These are phyloP conservation scores for Fusarium albidum DNA, from an alignment of 2,329 filamentous ascomycete genomes.

Conservation along the genomic window DNA sequence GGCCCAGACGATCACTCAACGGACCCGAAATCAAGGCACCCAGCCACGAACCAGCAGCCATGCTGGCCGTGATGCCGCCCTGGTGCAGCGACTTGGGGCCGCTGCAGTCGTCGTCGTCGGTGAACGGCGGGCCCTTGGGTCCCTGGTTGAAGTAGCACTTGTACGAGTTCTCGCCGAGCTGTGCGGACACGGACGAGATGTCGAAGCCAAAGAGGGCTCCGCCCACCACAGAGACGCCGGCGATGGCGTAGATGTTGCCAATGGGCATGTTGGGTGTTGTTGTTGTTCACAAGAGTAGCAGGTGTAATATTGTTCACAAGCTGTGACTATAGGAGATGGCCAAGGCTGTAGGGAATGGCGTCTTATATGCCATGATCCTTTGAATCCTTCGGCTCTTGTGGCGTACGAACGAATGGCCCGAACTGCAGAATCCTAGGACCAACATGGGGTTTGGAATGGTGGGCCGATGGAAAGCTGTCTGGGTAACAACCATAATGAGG, in stretches of 20 bases:
- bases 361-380: conserved; percentile 15
- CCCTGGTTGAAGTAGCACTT: conserved; percentile 72
- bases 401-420: no score
- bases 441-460: conserved; percentile 20
- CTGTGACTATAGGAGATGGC: not conserved
- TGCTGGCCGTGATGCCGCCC: conserved; percentile 60
- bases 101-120: conserved; percentile 40
- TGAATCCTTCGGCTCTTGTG: not conserved
- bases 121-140: conserved; percentile 43
- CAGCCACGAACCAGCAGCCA: conserved; percentile 60
- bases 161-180: conserved; percentile 73
- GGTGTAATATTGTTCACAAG: not conserved
- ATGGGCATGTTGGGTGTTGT: conserved; percentile 31
- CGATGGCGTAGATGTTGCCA: conserved; percentile 39
- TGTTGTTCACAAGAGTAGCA: not conserved
- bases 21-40: conserved; percentile 58
- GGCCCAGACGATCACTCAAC: conserved; percentile 58
- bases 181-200: conserved; percentile 77
- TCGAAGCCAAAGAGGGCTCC: conserved; percentile 76
- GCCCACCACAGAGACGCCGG: conserved; percentile 34
- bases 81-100: conserved; percentile 53
- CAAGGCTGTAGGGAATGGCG: not conserved
- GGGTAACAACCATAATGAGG: conserved; percentile 1
- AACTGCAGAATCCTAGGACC: conserved; percentile 4
- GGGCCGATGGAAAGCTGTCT: not conserved